A percentile compares a stretch with the other conserved stretches of the same genome.
phyloP scores from a whole-genome alignment of 2,329 filamentous ascomycete genomes.

The Calonectria pseudoreteaudii region DNA sequence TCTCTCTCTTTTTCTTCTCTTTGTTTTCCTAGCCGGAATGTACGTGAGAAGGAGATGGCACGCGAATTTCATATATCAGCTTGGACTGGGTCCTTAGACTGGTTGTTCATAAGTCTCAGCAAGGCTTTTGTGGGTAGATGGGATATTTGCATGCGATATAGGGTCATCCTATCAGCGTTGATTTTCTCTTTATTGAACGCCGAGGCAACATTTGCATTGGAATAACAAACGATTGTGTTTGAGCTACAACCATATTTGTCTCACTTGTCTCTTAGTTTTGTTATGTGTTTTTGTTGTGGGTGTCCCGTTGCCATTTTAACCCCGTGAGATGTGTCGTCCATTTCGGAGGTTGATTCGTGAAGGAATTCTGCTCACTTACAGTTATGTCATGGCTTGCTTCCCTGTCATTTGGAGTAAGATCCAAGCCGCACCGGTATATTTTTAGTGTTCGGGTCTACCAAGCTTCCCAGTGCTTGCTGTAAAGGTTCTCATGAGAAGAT shows the following conservation, averaged over 20 bases:
- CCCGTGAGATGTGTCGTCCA: neutral
- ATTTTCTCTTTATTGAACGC: neutral
- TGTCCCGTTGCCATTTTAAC: neutral
- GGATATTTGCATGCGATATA: neutral
- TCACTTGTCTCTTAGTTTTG: neutral
- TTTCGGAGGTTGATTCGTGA: neutral
- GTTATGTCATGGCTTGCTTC: neutral
- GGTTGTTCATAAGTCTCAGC: conserved; percentile 1
- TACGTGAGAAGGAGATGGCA: neutral
- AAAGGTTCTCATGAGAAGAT: neutral
- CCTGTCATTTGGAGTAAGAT: neutral
- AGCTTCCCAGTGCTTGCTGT: neutral
- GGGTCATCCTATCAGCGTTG: conserved; percentile 10
- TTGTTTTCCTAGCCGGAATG: neutral
- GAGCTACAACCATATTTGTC: neutral
- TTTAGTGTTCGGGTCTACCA: too few relatives aligned
- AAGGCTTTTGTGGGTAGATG: conserved; percentile 17
- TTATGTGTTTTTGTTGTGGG: neutral
- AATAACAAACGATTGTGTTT: neutral
- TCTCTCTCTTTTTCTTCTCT: neutral
- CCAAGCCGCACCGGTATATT: neutral
- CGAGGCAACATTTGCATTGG: conserved; percentile 7
- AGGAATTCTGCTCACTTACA: neutral
- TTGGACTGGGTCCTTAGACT: conserved; percentile 16
- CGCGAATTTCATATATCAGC: conserved; percentile 2